These are phyloP conservation scores for Yamadazyma mexicana DNA, from an alignment of 1,139 yeast genomes.

Conservation along the genomic window DNA sequence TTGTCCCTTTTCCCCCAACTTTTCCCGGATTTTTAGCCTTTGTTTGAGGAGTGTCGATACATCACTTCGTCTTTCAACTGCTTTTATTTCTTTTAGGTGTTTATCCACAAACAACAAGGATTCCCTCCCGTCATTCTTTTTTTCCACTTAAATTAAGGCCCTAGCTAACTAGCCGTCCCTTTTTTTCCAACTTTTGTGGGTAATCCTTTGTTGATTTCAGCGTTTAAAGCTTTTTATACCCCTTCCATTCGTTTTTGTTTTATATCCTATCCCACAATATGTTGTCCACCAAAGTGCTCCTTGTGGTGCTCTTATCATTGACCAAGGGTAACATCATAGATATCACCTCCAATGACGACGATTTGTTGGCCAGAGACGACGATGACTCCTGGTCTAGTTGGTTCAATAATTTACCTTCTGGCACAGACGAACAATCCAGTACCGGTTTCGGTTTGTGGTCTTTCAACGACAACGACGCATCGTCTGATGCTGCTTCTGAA, in stretches of 20 bases:
- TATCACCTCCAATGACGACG: constrained; percentile 11
- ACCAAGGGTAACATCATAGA: constrained; percentile 10
- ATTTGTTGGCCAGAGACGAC: constrained; percentile 5
- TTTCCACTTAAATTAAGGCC: too few relatives aligned
- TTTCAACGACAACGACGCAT: neutral
- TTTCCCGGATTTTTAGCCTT: neutral
- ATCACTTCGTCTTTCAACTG: neutral
- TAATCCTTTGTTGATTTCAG: neutral
- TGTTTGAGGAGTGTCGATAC: too few relatives aligned
- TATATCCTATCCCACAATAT: neutral
- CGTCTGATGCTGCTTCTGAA: neutral
- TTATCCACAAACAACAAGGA: constrained; percentile 1
- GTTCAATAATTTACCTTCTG: constrained; percentile 5
- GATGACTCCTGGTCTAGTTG: constrained; percentile 10
- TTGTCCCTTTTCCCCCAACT: neutral
- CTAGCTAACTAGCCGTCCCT: too few relatives aligned
- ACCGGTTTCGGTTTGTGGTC: neutral
- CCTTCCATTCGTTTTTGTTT: constrained; percentile 5
- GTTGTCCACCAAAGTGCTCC: constrained; percentile 5
- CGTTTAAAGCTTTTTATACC: constrained; percentile 1
- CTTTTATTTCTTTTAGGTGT: neutral
- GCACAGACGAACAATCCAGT: neutral
- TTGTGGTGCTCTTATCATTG: constrained; percentile 7
- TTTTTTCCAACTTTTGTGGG: neutral
- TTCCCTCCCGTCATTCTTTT: constrained; percentile 4